phyloP scores from a whole-genome alignment of 1,139 yeast genomes.

The Arxiozyma heterogenica region DNA sequence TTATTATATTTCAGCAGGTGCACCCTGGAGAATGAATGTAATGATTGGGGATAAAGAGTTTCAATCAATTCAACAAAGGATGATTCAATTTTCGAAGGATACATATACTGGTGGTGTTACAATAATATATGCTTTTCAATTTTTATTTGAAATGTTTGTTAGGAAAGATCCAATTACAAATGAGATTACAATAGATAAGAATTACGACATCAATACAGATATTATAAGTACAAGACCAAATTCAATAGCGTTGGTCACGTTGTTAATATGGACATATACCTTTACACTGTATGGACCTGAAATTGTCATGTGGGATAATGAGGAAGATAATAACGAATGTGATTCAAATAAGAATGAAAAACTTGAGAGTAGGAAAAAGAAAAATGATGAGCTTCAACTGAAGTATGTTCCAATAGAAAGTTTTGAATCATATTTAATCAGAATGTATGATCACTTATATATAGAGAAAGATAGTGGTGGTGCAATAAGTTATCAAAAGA shows the following conservation, averaged over 20 bases:
- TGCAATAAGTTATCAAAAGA: slow-evolving; percentile 33
- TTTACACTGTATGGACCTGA: background rate
- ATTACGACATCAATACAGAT: slow-evolving; percentile 44
- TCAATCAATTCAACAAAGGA: slow-evolving; percentile 43
- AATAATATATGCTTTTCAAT: slow-evolving; percentile 55
- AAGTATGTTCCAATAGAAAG: background rate
- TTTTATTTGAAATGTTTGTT: slow-evolving; percentile 55
- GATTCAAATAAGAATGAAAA: background rate
- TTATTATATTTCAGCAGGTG: slow-evolving; percentile 70
- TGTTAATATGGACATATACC: background rate
- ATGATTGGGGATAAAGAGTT: slow-evolving; percentile 50
- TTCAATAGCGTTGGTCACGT: slow-evolving; percentile 41
- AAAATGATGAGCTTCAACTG: background rate
- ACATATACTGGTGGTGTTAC: slow-evolving; percentile 37
- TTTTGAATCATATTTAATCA: background rate
- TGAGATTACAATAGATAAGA: slow-evolving; percentile 15
- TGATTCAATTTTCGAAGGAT: slow-evolving; percentile 26
- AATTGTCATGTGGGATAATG: background rate
- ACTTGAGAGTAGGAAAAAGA: background rate
- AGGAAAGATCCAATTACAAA: slow-evolving; percentile 33
- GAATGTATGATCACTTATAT: background rate
- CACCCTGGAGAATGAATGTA: slow-evolving; percentile 76
- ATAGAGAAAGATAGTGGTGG: slow-evolving; percentile 7
- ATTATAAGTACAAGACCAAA: slow-evolving; percentile 34
- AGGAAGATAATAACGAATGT: background rate